phyloP scores from a whole-genome alignment of 2,329 filamentous ascomycete genomes.

The Exophiala bonariae region DNA sequence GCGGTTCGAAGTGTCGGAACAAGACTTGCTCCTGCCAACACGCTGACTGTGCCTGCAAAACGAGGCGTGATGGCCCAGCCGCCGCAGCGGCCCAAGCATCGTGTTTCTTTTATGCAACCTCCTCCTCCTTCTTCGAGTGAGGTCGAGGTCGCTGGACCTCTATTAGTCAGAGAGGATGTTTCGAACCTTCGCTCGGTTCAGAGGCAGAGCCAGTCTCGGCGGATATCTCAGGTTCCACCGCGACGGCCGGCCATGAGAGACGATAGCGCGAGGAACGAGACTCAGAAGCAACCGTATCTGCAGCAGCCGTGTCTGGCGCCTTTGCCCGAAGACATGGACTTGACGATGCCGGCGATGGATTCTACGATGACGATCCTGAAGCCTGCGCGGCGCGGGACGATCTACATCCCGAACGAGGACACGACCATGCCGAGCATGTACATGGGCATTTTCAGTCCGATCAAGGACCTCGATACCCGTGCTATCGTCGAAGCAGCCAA shows the following conservation, averaged over 20 bases:
- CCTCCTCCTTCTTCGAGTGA: background rate
- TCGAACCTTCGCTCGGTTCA: background rate
- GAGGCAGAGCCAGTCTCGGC: constrained; percentile 3
- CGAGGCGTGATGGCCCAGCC: constrained; percentile 34
- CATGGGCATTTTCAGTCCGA: constrained; percentile 44
- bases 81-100: constrained; percentile 40
- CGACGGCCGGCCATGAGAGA: constrained; percentile 7
- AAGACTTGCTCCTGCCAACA: no score
- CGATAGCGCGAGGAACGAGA: background rate
- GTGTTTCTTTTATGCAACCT: constrained; percentile 32
- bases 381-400: constrained; percentile 37
- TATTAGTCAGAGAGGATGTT: no score
- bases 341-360: background rate
- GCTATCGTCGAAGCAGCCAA: background rate
- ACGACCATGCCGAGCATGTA: constrained; percentile 43
- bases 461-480: constrained; percentile 32
- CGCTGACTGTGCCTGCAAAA: constrained; percentile 11
- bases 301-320: background rate
- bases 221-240: constrained; percentile 12
- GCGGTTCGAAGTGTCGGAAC: no score
- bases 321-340: constrained; percentile 10
- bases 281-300: background rate
- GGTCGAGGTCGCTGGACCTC: no score
- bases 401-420: constrained; percentile 45
- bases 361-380: constrained; percentile 14